Evolutionary conservation across 2,329 filamentous ascomycete species (phyloP), one percentile per base, ranked within the genome.

Genomic region (Colletotrichum coccodes): DNA sequence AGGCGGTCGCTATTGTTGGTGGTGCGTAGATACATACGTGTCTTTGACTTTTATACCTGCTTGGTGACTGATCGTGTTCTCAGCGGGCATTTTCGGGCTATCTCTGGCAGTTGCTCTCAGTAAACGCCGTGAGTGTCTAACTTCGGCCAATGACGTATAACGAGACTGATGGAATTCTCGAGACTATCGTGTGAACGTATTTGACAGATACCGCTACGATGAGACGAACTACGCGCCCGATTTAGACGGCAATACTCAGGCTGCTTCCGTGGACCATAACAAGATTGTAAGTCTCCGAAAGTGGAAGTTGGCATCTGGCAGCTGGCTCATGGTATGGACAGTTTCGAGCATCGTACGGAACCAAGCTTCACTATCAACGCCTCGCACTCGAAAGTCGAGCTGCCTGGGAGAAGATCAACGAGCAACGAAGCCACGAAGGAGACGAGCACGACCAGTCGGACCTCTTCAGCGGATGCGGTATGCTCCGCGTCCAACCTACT

Each of bases 241-340:
- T 0, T 59, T 64, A 2, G 53, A 63, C 18, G 64, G 69, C 11
- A 65, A 57, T 7, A 69, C 70, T 12, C 73, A 73, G 46, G 73
- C 70, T 16, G 74, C 74, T 1, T 75, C 73, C 14, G 73, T 75
- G 16, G 74, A 75, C 38, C 73, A 73, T 26, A 74, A 75, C 65
- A 75, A 75, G 40, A 75, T 75, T 57, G 74, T 72, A 44, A 54
- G 71, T 64, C 26, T 16, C 2, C 4, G 34, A 4, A 16, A 23
- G 12, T 26, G 6, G 28, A 38, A 9, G 4, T 7, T 14, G 32
- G 8, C 3, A 3, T 3, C 16, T 26, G 52, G 7, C 42, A 21
- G 0, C 52, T 3, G 6, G 16, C 54, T 58, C 11, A 44, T 6
- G 11, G 18, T 14, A 14, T 32, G 6, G 18, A 16, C 21, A 75